Base-by-base conservation (phyloP, 495 filamentous ascomycete species). In the Hypoxylon intermedium region DNA sequence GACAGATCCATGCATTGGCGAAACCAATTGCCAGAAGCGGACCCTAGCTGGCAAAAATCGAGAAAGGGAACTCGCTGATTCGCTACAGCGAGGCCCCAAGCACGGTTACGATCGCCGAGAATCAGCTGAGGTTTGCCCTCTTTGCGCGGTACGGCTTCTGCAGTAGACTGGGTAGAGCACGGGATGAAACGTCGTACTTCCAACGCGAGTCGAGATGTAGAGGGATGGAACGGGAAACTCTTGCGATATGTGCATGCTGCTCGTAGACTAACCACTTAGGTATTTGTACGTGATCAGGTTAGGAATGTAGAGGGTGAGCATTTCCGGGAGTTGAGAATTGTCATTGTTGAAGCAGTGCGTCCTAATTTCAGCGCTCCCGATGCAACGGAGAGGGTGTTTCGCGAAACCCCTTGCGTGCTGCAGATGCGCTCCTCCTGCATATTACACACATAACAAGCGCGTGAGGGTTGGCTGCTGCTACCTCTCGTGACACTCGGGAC, bases 1-100 rank as follows among this genome's bases (percentile, higher is more conserved):
- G 62, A 65, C 62, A 65, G 62, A 65, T 60, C 62, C 62, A 55
- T 51, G 56, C 34, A 41, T 60, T 65, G 34, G 60, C 60, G 62
- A 65, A 65, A 65, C 62, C 30, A 47, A 47, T 53, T 54, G 60
- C 54, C 58, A 46, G 60, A 58, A 58, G 37, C n/a, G 21, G 43
- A 30, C 24, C 18, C 34, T 40, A 30, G 21, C 11, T 13, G 12
- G 26, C 5, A 20, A 58, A 36, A 53, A 43, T 54, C 50, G 33
- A 41, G 45, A 46, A 48, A 37, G 15, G 16, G 49, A 43, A 34
- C 18, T 6, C 26, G 46, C 55, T 60, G 62, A 60, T 65, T 60
- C 62, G 61, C 50, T 30, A 13, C 44, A 36, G 43, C 30, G 19
- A 26, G 15, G 18, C 26, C 60, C 61, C 45, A 40, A 47, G 62